Evolutionary conservation across 2,329 filamentous ascomycete species (phyloP).

Genomic region (Claviceps lovelessii): DNA sequence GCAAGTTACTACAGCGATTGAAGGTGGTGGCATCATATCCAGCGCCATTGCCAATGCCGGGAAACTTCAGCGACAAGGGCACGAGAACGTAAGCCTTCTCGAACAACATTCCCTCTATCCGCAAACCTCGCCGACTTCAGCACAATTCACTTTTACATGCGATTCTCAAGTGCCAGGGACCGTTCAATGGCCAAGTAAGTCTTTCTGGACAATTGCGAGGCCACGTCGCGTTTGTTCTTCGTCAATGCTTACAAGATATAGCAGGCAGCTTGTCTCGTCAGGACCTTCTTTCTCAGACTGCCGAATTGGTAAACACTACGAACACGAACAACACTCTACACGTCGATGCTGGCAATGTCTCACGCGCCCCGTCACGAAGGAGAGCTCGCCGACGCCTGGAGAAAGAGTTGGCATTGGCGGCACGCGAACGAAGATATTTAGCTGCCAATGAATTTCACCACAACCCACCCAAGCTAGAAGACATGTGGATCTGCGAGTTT

Average conservation of each 20-base stretch:
- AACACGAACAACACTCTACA: conserved; percentile 8
- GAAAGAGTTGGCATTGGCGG: conserved; percentile 61
- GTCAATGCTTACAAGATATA: neutral
- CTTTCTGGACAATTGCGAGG: neutral
- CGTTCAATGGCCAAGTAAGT: conserved; percentile 55
- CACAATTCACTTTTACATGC: conserved; percentile 93
- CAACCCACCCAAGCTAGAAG: conserved; percentile 53
- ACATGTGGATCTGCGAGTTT: conserved; percentile 93
- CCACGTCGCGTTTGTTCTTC: neutral
- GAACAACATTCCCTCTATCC: conserved; percentile 48
- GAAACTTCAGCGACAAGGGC: conserved; percentile 49
- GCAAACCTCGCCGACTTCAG: conserved; percentile 54
- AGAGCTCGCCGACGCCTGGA: conserved; percentile 52
- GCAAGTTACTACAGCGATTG: conserved; percentile 13
- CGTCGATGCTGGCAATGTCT: conserved; percentile 14
- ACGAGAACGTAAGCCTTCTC: conserved; percentile 67
- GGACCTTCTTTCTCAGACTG: conserved; percentile 9
- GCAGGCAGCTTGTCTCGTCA: conserved; percentile 8
- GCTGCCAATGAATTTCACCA: conserved; percentile 65
- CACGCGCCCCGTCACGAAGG: conserved; percentile 22
- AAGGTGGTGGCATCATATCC: conserved; percentile 68
- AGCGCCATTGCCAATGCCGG: conserved; percentile 82
- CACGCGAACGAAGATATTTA: conserved; percentile 60
- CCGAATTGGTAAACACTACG: conserved; percentile 5
- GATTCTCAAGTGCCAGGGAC: conserved; percentile 75